Base-by-base conservation (phyloP, 1,284 basidiomycete species). In the Lignosus rhinocerotis region DNA sequence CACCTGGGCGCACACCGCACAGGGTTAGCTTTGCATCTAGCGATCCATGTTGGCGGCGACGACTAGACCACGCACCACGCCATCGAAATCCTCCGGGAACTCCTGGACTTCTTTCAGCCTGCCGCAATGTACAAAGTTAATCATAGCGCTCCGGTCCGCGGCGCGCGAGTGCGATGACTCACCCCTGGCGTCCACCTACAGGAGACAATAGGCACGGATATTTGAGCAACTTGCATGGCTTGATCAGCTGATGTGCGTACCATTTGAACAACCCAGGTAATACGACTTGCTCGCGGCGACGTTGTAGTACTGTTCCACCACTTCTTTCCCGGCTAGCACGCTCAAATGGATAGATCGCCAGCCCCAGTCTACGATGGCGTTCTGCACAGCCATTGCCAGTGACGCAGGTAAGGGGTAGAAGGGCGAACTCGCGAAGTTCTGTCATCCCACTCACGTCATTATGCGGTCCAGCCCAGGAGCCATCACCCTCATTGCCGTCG, bases 41-140 rank as follows among this genome's bases (percentile, higher is more conserved):
- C 4, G 25, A 14, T 16, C 30, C 53, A 33, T 43, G 31, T 50
- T 34, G 30, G 19, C n/a, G 39, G 38, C 7, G 16, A 57, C 25
- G 25, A 25, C 25, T 4, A 25, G 25, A 25, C 25, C 25, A 25
- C 66, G 49, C 39, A 71, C 69, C 36, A 70, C 60, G 39, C 70
- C 69, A 46, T 72, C 70, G 46, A 70, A 72, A 42, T 72, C 70
- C 3, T 69, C 67, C 6, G 70, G 70, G 41, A 72, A 72, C 7
- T 56, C 53, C 46, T 70, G 68, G 7, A 66, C 65, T 53, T 66
- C 64, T 53, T 69, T 69, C n/a, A 71, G 56, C 11, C 69, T 69
- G 56, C 33, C 16, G n/a, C 31, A 4, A 25, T 25, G 25, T 25
- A 25, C 25, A 25, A 2, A 2, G 25, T 25, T 25, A 25, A 25